Evolutionary conservation across 441 rosid genomes (phyloP), one percentile per base, ranked within the genome.

Genomic region (Adansonia madagascariensis): DNA sequence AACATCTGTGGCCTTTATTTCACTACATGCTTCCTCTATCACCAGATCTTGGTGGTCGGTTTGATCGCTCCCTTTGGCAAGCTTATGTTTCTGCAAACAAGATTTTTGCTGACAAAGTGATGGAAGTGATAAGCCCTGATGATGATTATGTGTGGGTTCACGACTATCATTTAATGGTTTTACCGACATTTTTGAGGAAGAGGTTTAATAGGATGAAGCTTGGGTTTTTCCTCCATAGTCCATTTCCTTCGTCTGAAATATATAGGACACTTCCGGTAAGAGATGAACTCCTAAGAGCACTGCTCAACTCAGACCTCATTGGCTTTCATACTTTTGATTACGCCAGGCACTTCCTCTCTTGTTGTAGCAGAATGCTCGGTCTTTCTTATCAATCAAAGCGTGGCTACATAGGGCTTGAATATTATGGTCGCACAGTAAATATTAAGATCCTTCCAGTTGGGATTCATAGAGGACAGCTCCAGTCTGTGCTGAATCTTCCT

Each of bases 291-390:
- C 78, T 94, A 8, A 86, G 96, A 14, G 97, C 95, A 2, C 92
- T 93, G 70, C 87, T 93, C 57, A 93, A 93, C 47, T 85, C 97
- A 0, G 98, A 93, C 74, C 86, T 93, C 46, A 91, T 93, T 11
- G 98, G 98, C 1, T 93, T 93, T 83, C 98, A 93, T 79, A 92
- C 97, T 44, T 92, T 93, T 84, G 98, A 93, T 84, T 93, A 93
- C 71, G 98, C 98, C 27, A 89, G 98, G 62, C 98, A 93, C 78
- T 93, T 93, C 82, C 88, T 93, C 43, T 90, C 98, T 10, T 93
- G 98, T 75, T 93, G 98, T 63, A 91, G 97, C 74, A 81, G 97
- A 81, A 93, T 93, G 98, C 98, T 93, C 15, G 98, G 98, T n/a
- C 84, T 93, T 74, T 87, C 94, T 62, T 24, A 60, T 24, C 65